Evolutionary conservation across 2,329 filamentous ascomycete species (phyloP), one percentile per base, ranked within the genome.

Genomic region (Fusarium clavum): DNA sequence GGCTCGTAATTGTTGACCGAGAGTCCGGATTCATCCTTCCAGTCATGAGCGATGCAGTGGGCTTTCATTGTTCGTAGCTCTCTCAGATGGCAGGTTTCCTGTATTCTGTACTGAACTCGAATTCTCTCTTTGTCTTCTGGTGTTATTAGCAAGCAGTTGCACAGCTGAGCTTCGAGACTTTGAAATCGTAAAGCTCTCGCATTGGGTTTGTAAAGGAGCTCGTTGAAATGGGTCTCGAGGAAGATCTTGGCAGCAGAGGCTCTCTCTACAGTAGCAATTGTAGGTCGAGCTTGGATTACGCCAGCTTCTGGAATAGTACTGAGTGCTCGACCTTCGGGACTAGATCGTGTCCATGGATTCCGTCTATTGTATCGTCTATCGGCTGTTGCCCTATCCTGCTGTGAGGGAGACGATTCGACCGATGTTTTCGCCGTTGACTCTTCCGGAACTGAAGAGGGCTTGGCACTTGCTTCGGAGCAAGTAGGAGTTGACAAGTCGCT

Each of bases 161-260:
- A 86, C 12, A 98, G 83, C 29, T 89, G 85, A 8, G 77, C 73
- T 61, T 83, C 80, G 16, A 83, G 74, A 44, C 77, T 77, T 58
- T 79, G 78, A 6, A 69, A 71, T 13, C 80, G 77, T 43, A 73
- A 56, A n/a, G 58, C 70, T 6, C 81, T 77, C 12, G 74, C 48
- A 12, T 76, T 72, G 3, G 84, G 81, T 5, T 82, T 82, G 27
- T 83, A 83, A 4, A 93, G 83, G 10, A 94, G 78, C n/a, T 89
- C 83, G 72, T 94, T 91, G 82, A 92, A 98, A 74, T 94, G 88
- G 0, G 90, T 93, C 79, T 98, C 96, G 12, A 98, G 86, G 73
- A 90, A 97, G 22, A 97, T 88, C 78, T 97, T 98, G 45, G 93
- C 91, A 1, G 93, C 91, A 0, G 94, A 90, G 5, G 91, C 88